Evolutionary conservation across 805 yeast genomes (phyloP), one percentile per base, ranked within the genome.

Genomic region (Scheffersomyces lignosus): DNA sequence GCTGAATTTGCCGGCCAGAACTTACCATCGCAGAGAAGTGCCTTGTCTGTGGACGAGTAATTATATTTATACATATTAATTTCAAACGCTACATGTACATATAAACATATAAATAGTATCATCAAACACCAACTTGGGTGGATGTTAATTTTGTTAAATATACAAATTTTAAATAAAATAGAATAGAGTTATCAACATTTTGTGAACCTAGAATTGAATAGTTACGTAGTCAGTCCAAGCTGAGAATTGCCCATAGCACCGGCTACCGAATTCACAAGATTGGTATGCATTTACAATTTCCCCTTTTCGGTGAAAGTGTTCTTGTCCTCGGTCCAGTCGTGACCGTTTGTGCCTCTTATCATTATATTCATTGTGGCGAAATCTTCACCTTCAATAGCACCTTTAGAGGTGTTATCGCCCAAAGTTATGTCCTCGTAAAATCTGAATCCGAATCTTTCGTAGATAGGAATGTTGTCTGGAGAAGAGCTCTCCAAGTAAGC

Each of bases 1-100:
- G 63, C 62, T 39, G 75, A 74, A 47, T 83, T 76, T 49, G 80
- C 75, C 44, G 66, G 73, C 4, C 64, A 70, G 45, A 54, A 71
- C 6, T 62, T 78, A 45, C 89, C 93, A 28, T 80, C 88, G 36
- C 78, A 77, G 42, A 75, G 67, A 53, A 64, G 71, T 55, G 52
- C 48, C 10, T 64, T 70, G 36, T 64, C 71, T 14, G 56, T 69
- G 44, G 73, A 70, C 38, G 73, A 69, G 51, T 69, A 55, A 33
- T 35, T 28, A 28, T 10, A 15, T 25, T 13, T 26, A 27, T 33
- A 33, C 23, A 32, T 32, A 17, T 24, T 20, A 15, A 22, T 27
- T 15, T 17, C 24, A 20, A 20, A 20, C 24, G 10, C 7, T 20
- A 7, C 24, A 20, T 20, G 10, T 20, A 20, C 24, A 20, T 20